These are phyloP conservation scores for Globisporangium uncinulatum DNA, from an alignment of 352 stramenopile species.

Conservation along the genomic window DNA sequence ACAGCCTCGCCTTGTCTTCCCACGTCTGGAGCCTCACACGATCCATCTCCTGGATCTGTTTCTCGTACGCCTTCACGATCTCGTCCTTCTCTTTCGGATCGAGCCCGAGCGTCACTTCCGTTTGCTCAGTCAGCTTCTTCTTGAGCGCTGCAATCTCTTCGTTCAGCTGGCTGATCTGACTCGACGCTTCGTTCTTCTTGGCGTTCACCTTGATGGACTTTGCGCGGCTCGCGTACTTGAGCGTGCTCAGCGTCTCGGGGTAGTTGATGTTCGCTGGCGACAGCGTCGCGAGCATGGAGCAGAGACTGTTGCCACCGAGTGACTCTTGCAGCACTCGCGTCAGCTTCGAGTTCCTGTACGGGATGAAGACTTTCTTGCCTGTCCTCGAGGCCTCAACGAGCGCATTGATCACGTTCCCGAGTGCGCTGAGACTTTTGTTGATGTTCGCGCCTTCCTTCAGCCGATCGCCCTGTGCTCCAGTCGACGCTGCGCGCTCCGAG, in stretches of 20 bases:
- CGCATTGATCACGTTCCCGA: constrained; percentile 93
- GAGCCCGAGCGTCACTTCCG: constrained; percentile 45
- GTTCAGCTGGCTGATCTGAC: constrained; percentile 87
- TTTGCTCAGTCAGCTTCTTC: constrained; percentile 83
- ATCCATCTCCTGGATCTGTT: constrained; percentile 90
- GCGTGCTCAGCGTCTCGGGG: constrained; percentile 92
- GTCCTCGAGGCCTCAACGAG: constrained; percentile 79
- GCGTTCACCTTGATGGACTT: constrained; percentile 94
- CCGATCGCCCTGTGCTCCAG: constrained; percentile 83
- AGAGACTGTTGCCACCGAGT: constrained; percentile 91
- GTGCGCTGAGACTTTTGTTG: constrained; percentile 90
- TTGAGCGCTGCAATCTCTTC: constrained; percentile 87
- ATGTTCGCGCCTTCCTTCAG: constrained; percentile 94
- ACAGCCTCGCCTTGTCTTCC: constrained; percentile 84
- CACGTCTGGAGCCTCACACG: constrained; percentile 79
- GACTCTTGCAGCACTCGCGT: constrained; percentile 91
- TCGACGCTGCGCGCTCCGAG: constrained; percentile 88
- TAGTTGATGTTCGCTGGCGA: constrained; percentile 94
- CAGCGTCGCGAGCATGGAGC: constrained; percentile 94
- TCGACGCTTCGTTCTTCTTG: constrained; percentile 91
- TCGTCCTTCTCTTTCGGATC: constrained; percentile 85
- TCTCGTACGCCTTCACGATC: constrained; percentile 83
- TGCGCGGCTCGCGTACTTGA: constrained; percentile 93
- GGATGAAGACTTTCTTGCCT: constrained; percentile 88
- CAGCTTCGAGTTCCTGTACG: constrained; percentile 94